These are phyloP conservation scores for Solanum appendiculatum DNA, from an alignment of 257 asterid species.

Conservation along the genomic window DNA sequence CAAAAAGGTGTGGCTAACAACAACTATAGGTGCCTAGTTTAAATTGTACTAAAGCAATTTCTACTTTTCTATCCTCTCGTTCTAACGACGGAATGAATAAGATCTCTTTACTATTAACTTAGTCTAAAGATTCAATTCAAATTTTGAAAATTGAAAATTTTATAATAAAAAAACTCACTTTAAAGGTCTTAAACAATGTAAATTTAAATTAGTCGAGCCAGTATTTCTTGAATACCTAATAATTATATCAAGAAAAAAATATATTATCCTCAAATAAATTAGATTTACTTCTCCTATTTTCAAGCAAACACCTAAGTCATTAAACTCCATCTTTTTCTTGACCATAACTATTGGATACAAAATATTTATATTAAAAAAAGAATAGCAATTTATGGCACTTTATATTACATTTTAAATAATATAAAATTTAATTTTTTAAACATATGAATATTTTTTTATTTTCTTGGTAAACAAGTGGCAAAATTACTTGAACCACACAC, in stretches of 20 bases:
- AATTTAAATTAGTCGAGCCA: not conserved
- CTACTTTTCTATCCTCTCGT: not conserved
- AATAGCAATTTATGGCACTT: not conserved
- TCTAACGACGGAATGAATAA: no score
- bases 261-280: not conserved
- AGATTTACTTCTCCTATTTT: not conserved
- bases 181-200: accelerated
- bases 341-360: not conserved
- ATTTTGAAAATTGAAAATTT: not conserved
- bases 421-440: not conserved
- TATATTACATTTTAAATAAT: not conserved
- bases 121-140: not conserved
- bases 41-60: not conserved
- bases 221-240: not conserved
- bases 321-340: not conserved
- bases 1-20: not conserved
- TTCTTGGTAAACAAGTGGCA: not conserved
- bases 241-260: not conserved
- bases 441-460: not conserved
- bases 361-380: no score
- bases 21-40: not conserved
- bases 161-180: accelerated
- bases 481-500: slow-evolving; percentile 1
- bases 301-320: not conserved
- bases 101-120: no score